phyloP scores from a whole-genome alignment of 2,329 filamentous ascomycete genomes.

The Xylaria sp. region DNA sequence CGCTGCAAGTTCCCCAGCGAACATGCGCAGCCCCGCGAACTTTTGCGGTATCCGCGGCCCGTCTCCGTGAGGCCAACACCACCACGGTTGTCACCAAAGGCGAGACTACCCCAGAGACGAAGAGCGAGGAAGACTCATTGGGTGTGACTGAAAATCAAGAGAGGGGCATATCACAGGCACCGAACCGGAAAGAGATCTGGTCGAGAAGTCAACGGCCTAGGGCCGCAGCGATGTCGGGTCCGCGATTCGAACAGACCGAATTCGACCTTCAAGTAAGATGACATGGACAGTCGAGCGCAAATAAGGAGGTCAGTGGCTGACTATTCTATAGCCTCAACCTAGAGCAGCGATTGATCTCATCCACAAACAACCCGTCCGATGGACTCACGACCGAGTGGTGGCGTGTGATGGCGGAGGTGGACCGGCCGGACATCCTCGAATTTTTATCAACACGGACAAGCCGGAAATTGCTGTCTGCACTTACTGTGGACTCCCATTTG shows the following conservation, averaged over 20 bases:
- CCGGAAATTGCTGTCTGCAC: slow-evolving; percentile 87
- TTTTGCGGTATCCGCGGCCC: slow-evolving; percentile 53
- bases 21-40: slow-evolving; percentile 49
- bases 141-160: slow-evolving; percentile 49
- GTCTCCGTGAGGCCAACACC: slow-evolving; percentile 46
- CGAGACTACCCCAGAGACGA: slow-evolving; percentile 46
- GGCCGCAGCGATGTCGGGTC: slow-evolving; percentile 84
- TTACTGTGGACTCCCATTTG: slow-evolving; percentile 93
- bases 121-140: slow-evolving; percentile 45
- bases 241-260: slow-evolving; percentile 95
- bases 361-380: slow-evolving; percentile 91
- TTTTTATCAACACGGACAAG: slow-evolving; percentile 99
- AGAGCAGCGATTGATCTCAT: slow-evolving; percentile 92
- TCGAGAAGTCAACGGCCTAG: slow-evolving; percentile 82
- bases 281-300: slow-evolving; percentile 1
- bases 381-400: slow-evolving; percentile 81
- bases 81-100: slow-evolving; percentile 44
- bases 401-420: slow-evolving; percentile 93
- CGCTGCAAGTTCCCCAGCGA: slow-evolving; percentile 48
- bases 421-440: slow-evolving; percentile 82
- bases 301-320: slow-evolving; percentile 32
- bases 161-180: slow-evolving; percentile 68
- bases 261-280: slow-evolving; percentile 82
- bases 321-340: slow-evolving; percentile 71
- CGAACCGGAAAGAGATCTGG: slow-evolving; percentile 83